Evolutionary conservation across 2,329 filamentous ascomycete species (phyloP).

Genomic region (Fusarium palustre): DNA sequence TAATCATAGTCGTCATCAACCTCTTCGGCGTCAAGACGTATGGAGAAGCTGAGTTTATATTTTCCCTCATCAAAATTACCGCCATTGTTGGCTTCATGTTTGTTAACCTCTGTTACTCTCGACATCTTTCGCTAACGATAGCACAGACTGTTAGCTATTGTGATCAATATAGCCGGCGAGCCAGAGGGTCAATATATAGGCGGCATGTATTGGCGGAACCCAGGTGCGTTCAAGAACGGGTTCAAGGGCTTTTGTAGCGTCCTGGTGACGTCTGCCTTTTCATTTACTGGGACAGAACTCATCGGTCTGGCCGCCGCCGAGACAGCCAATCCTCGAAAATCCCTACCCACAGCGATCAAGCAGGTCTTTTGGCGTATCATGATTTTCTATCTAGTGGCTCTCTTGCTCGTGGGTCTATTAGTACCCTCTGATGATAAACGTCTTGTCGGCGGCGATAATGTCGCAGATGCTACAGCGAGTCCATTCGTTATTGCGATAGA

Average conservation of each 20-base stretch:
- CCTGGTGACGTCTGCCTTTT: slow-evolving; percentile 80
- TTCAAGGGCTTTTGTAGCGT: slow-evolving; percentile 84
- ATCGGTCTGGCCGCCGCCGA: slow-evolving; percentile 83
- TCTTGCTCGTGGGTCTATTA: slow-evolving; percentile 83
- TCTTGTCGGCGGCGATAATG: slow-evolving; percentile 67
- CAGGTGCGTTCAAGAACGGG: slow-evolving; percentile 84
- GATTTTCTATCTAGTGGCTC: slow-evolving; percentile 89
- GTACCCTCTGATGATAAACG: slow-evolving; percentile 77
- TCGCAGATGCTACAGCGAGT: slow-evolving; percentile 77
- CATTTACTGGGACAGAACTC: slow-evolving; percentile 80
- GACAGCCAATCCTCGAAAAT: slow-evolving; percentile 80
- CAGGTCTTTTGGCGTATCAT: slow-evolving; percentile 96
- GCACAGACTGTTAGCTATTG: slow-evolving; percentile 79
- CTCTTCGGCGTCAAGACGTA: slow-evolving; percentile 89
- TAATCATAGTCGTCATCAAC: slow-evolving; percentile 82
- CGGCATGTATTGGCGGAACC: slow-evolving; percentile 78
- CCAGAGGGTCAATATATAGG: slow-evolving; percentile 82
- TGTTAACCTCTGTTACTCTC: slow-evolving; percentile 53
- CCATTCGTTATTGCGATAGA: slow-evolving; percentile 94
- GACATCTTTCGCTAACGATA: background rate
- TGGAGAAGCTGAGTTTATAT: slow-evolving; percentile 89
- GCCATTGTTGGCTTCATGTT: slow-evolving; percentile 91
- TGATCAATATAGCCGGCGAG: slow-evolving; percentile 85
- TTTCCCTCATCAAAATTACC: slow-evolving; percentile 85
- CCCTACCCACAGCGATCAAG: slow-evolving; percentile 86